Evolutionary conservation across 2,329 filamentous ascomycete species (phyloP), one percentile per base, ranked within the genome.

Genomic region (Diplodia sapinea): DNA sequence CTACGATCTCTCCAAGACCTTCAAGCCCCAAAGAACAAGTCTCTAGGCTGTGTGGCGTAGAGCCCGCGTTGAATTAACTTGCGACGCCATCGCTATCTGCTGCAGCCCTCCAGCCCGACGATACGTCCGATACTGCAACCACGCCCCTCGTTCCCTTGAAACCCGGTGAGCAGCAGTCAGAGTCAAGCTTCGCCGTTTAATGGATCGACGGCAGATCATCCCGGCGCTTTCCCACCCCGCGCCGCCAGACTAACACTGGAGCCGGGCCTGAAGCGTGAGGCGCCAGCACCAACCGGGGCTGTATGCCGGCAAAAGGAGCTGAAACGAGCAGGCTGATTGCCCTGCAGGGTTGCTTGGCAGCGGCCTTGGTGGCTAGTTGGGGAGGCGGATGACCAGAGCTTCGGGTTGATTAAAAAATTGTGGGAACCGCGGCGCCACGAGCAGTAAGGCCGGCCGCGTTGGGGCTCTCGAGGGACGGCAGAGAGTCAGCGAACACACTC

Each of bases 371-470:
- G 40, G 26, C 40, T 59, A 26, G 9, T 43, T 8, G 8, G 23
- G 26, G 40, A 33, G 17, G 17, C 13, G 26, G 8, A 36, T 15
- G 20, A n/a, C 55, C 57, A 33, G 40, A 20, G 36, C 40, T 7
- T 38, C 59, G 51, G 12, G 43, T 63, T 51, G 43, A 63, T 63
- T 63, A 56, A 31, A n/a, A 31, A 63, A 63, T 38, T 38, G 47
- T 49, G 56, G 29, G 29, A 63, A 51, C 47, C 31, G 47, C 29
- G 59, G 59, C 43, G 47, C 29, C 36, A 31, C 29, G 8, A 20
- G 59, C 47, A 51, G 12, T 49, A 38, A 26, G 59, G 59, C 59
- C 59, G 33, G 36, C 29, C 52, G 26, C 9, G 6, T 4, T 29
- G 4, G 29, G 50, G 5, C 26, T 52, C 26, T n/a, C 52, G 13